These are phyloP conservation scores for Trichosporon ovoides DNA, from an alignment of 1,284 basidiomycete genomes.

Conservation along the genomic window DNA sequence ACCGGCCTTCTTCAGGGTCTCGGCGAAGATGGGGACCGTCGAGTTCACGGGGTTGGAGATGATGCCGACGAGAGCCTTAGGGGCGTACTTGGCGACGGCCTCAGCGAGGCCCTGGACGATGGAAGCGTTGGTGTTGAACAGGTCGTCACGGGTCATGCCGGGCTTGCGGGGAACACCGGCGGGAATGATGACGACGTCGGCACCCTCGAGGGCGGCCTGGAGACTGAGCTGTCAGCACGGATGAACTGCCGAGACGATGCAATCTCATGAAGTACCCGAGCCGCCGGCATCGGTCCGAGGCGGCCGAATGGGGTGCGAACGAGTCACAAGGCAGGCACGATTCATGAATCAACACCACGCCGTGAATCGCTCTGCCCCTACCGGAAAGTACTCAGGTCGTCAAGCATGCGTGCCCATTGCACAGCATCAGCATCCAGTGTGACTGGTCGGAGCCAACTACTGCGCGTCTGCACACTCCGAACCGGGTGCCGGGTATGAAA, in stretches of 20 bases:
- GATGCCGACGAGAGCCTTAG: constrained; percentile 89
- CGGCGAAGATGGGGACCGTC: constrained; percentile 93
- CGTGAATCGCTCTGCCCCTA: not conserved
- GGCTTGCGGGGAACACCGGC: constrained; percentile 97
- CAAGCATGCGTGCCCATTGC: too few species aligned
- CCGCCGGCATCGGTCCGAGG: constrained; percentile 5
- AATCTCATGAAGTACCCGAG: not conserved
- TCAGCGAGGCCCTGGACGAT: constrained; percentile 91
- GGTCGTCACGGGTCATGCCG: constrained; percentile 57
- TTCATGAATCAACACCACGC: not conserved
- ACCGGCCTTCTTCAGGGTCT: constrained; percentile 87
- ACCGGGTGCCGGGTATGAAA: constrained; percentile 3
- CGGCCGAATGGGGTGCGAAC: not conserved
- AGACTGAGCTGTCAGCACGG: constrained; percentile 60
- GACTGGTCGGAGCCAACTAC: not conserved
- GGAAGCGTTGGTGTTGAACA: constrained; percentile 74
- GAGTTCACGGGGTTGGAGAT: constrained; percentile 98
- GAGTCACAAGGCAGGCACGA: not conserved
- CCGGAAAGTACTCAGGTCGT: too few species aligned
- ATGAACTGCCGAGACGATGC: not conserved
- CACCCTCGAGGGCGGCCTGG: constrained; percentile 73
- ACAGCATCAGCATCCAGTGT: not conserved
- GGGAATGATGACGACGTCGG: constrained; percentile 89
- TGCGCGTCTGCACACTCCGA: not conserved
- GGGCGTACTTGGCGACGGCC: constrained; percentile 74